Percentiles rank a stretch among this genome's conserved stretches.
Conservation (phyloP, 768 basidiomycete species). For the Pisolithus tinctorius region DNA sequence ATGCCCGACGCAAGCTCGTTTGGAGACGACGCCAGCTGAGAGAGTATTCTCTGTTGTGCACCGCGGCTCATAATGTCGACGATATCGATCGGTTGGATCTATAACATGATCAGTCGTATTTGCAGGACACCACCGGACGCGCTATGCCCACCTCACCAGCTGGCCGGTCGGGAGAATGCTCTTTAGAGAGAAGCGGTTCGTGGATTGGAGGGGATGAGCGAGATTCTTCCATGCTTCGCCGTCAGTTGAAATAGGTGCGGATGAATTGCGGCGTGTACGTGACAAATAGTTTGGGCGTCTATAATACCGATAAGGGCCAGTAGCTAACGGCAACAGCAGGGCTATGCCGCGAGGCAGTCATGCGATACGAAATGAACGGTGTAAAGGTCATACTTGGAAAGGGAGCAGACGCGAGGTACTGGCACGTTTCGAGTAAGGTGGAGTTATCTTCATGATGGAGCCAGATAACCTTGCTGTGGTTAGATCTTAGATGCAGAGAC, state of each 20-base stretch:
- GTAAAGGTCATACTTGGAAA: no score
- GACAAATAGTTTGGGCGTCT: slow-evolving; percentile 1
- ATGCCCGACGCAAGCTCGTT: slow-evolving; percentile 28
- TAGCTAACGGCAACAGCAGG: no score
- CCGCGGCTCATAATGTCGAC: slow-evolving; percentile 6
- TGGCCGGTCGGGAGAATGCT: neutral
- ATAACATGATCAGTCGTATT: neutral
- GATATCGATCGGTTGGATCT: slow-evolving; percentile 14
- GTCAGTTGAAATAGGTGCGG: neutral
- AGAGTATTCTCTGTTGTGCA: slow-evolving; percentile 19
- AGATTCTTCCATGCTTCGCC: neutral
- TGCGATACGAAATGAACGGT: neutral
- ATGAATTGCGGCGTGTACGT: neutral
- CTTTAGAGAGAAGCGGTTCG: neutral
- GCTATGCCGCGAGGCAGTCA: slow-evolving; percentile 2
- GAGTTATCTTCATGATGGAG: no score
- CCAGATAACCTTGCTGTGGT: no score
- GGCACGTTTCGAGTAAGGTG: no score
- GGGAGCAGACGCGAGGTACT: no score
- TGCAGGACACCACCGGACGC: no score
- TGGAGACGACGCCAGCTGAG: slow-evolving; percentile 25
- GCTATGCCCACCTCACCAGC: neutral
- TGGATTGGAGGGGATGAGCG: neutral
- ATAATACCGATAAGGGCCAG: neutral
- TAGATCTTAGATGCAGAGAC: no score